phyloP scores from a whole-genome alignment of 768 basidiomycete genomes.

The Tricholoma hemisulphureum region DNA sequence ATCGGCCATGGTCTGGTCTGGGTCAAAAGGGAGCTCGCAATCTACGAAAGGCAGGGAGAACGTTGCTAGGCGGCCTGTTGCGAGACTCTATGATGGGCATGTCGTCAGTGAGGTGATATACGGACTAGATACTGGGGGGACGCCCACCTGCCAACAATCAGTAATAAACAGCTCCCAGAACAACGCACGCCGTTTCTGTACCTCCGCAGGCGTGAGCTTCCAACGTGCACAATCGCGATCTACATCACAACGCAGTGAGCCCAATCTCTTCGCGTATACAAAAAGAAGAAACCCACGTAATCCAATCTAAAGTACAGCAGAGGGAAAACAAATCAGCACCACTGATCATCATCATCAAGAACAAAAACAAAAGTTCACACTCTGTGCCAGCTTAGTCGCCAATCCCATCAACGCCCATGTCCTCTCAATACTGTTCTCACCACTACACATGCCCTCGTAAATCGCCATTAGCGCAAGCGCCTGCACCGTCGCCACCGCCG shows the following conservation, averaged over 20 bases:
- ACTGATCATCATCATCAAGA: not conserved
- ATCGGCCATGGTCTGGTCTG: slow-evolving; percentile 54
- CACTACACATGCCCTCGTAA: slow-evolving; percentile 64
- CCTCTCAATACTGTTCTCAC: slow-evolving; percentile 67
- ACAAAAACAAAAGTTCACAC: slow-evolving; percentile 43
- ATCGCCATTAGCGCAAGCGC: slow-evolving; percentile 66
- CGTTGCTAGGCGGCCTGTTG: slow-evolving; percentile 66
- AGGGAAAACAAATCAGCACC: slow-evolving; percentile 4
- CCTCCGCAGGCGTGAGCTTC: slow-evolving; percentile 57
- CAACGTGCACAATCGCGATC: slow-evolving; percentile 75
- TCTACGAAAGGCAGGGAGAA: slow-evolving; percentile 73
- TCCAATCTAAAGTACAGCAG: slow-evolving; percentile 47
- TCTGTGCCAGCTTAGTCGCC: slow-evolving; percentile 65
- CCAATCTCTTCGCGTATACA: slow-evolving; percentile 2
- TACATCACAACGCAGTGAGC: slow-evolving; percentile 24
- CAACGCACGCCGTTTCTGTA: slow-evolving; percentile 66
- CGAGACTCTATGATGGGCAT: slow-evolving; percentile 51
- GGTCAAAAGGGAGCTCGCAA: slow-evolving; percentile 64
- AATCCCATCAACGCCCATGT: slow-evolving; percentile 69
- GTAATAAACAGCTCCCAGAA: slow-evolving; percentile 78
- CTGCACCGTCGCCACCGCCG: slow-evolving; percentile 70
- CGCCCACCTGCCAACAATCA: slow-evolving; percentile 68
- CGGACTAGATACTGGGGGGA: not conserved
- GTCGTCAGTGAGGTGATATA: not conserved
- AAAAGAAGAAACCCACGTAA: slow-evolving; percentile 48